Conservation (phyloP, 306 rosid species). For the Rosa persica region DNA sequence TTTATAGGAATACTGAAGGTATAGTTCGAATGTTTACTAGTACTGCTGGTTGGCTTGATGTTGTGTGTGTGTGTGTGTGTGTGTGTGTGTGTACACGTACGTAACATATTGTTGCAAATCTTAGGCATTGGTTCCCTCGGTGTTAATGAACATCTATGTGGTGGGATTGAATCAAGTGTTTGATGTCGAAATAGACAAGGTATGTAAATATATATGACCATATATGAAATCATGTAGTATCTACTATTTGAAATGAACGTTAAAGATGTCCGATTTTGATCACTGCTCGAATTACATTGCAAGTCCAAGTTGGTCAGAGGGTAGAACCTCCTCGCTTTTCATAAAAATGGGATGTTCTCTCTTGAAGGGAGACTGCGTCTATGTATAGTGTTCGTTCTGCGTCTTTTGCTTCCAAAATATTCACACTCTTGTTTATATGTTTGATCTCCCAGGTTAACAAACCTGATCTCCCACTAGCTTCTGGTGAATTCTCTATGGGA, state of each 20-base stretch:
- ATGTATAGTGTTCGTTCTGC: not conserved
- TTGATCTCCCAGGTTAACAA: conserved; percentile 24
- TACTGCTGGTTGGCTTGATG: not conserved
- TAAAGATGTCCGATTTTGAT: not conserved
- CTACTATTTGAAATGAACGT: not conserved
- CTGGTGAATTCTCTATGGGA: conserved; percentile 28
- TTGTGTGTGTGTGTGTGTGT: not conserved
- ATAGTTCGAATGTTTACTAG: not conserved
- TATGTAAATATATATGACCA: not conserved
- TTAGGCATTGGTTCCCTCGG: conserved; percentile 28
- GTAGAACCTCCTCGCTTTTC: no score
- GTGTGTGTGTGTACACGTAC: not conserved
- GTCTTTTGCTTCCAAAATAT: not conserved
- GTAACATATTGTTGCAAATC: not conserved
- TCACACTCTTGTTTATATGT: not conserved
- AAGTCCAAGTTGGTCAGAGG: no score
- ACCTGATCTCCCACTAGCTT: conserved; percentile 27
- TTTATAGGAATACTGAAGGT: conserved; percentile 26
- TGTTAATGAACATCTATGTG: conserved; percentile 28
- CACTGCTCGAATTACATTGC: no score
- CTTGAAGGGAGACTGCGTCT: not conserved
- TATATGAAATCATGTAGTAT: not conserved
- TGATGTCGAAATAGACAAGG: conserved; percentile 30
- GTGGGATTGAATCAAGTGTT: conserved; percentile 31
- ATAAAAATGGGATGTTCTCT: not conserved